phyloP scores from a whole-genome alignment of 129 eudicot genomes.

The Logfia minima region DNA sequence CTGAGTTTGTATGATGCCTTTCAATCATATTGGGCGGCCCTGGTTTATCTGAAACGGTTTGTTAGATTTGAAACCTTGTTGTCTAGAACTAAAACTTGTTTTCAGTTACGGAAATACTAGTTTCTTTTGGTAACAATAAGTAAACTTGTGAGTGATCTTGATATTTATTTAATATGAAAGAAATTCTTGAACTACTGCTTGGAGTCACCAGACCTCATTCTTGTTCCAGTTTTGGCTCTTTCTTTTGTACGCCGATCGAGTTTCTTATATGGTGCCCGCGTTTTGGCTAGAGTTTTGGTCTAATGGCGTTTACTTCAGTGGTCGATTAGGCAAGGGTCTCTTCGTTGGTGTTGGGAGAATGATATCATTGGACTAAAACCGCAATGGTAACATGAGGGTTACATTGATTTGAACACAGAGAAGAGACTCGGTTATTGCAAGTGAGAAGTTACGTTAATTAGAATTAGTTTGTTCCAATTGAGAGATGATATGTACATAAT shows the following conservation, averaged over 20 bases:
- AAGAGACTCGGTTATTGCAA: no score
- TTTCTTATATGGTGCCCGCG: not conserved
- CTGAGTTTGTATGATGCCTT: slow-evolving; percentile 36
- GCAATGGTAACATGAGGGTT: no score
- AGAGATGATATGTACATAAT: no score
- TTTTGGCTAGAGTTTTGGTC: not conserved
- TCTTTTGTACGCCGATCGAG: not conserved
- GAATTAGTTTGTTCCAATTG: no score
- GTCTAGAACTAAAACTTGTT: slow-evolving; percentile 27
- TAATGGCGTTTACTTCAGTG: not conserved
- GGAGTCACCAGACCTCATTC: not conserved
- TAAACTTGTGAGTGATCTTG: slow-evolving; percentile 4
- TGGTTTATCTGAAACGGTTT: slow-evolving; percentile 16
- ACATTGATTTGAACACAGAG: no score
- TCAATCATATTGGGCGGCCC: not conserved
- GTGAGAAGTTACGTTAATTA: no score
- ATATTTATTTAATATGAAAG: slow-evolving; percentile 3
- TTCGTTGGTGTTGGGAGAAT: not conserved
- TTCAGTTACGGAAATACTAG: slow-evolving; percentile 16
- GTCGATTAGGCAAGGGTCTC: not conserved
- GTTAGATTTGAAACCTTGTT: slow-evolving; percentile 26
- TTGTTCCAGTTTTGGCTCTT: not conserved
- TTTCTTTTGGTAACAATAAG: slow-evolving; percentile 30
- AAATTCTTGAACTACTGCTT: not conserved
- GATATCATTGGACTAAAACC: no score